These are phyloP conservation scores for Plenodomus lindquistii DNA, from an alignment of 2,329 filamentous ascomycete species.

Conservation along the genomic window DNA sequence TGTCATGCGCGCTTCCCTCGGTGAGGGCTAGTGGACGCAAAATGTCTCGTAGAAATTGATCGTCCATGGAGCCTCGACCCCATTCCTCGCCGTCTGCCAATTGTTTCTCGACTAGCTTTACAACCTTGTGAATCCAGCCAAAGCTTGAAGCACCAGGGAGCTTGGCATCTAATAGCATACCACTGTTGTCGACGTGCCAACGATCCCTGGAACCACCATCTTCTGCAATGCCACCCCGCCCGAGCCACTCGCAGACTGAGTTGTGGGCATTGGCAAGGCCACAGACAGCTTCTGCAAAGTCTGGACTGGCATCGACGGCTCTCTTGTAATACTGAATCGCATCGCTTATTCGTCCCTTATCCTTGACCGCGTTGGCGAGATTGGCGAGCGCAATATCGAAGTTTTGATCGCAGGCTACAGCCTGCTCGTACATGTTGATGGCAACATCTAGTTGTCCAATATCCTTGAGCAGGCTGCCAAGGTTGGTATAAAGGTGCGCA, in stretches of 20 bases:
- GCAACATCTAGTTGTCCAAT: constrained; percentile 90
- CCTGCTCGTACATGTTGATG: constrained; percentile 96
- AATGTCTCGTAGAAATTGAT: constrained; percentile 46
- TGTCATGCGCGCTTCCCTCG: constrained; percentile 33
- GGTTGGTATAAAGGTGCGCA: constrained; percentile 94
- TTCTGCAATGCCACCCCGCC: constrained; percentile 82
- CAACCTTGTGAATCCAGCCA: constrained; percentile 87
- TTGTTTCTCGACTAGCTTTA: constrained; percentile 87
- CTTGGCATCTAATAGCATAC: constrained; percentile 77
- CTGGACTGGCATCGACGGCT: constrained; percentile 87
- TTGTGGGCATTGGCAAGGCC: constrained; percentile 93
- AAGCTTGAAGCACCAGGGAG: constrained; percentile 62
- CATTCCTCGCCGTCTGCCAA: constrained; percentile 83
- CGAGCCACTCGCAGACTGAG: constrained; percentile 93
- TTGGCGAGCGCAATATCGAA: constrained; percentile 98
- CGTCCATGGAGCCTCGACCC: constrained; percentile 71
- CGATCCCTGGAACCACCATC: constrained; percentile 75
- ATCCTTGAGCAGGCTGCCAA: constrained; percentile 93
- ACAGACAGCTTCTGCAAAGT: constrained; percentile 96
- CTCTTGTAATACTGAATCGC: constrained; percentile 90
- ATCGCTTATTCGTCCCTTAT: constrained; percentile 88
- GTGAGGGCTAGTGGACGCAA: constrained; percentile 52
- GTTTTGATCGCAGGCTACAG: constrained; percentile 86
- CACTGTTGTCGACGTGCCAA: constrained; percentile 88
- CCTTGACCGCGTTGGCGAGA: constrained; percentile 95